Conservation (phyloP, 2,329 filamentous ascomycete species). For the Coniella vitis region DNA sequence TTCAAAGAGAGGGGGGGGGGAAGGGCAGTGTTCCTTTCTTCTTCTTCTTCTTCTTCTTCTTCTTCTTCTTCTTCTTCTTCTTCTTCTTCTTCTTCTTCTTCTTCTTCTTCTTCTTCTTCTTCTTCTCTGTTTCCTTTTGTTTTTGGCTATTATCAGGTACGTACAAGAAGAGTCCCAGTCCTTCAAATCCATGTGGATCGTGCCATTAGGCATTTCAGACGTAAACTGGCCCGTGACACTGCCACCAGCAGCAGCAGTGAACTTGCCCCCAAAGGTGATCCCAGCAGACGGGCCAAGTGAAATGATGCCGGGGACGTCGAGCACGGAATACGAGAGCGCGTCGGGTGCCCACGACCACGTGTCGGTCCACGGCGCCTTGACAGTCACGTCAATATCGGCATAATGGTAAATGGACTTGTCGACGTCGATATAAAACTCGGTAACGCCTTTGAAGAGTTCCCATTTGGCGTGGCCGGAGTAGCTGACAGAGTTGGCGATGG, state of each 20-base stretch:
- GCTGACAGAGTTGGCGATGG: conserved; percentile 18
- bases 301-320: conserved; percentile 16
- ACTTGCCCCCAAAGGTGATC: conserved; percentile 9
- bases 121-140: too few species aligned
- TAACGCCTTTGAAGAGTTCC: conserved; percentile 17
- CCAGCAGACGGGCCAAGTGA: conserved; percentile 14
- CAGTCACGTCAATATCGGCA: conserved; percentile 17
- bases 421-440: conserved; percentile 19
- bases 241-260: conserved; percentile 4
- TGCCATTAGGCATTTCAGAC: conserved; percentile 12
- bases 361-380: conserved; percentile 16
- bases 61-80: too few species aligned
- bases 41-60: too few species aligned
- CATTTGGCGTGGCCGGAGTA: conserved; percentile 20
- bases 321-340: conserved; percentile 15
- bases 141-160: conserved; percentile 1
- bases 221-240: conserved; percentile 4
- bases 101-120: too few species aligned
- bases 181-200: conserved; percentile 13
- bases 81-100: too few species aligned
- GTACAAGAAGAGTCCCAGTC: conserved; percentile 7
- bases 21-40: too few species aligned
- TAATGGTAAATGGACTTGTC: conserved; percentile 18
- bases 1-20: too few species aligned
- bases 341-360: conserved; percentile 15